These are phyloP conservation scores for Sphaerulina vaccinii DNA, from an alignment of 2,329 filamentous ascomycete species.

Conservation along the genomic window DNA sequence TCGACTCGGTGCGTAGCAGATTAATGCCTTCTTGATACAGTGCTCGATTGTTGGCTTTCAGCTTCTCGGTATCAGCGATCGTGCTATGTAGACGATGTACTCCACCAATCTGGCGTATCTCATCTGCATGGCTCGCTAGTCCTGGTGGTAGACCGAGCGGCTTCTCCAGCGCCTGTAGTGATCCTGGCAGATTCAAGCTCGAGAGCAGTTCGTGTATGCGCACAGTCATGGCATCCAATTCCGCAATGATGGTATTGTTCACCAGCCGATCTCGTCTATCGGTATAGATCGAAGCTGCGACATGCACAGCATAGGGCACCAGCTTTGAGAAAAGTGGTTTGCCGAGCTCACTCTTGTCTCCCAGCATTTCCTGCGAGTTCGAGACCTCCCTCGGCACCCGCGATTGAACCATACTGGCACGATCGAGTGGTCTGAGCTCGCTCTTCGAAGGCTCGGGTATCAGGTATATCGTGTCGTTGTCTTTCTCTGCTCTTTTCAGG, in stretches of 20 bases:
- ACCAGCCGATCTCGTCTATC: constrained; percentile 87
- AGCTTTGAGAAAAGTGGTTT: constrained; percentile 84
- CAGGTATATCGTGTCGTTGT: constrained; percentile 94
- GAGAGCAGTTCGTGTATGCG: constrained; percentile 75
- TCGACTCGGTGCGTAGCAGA: constrained; percentile 73
- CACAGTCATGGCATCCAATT: constrained; percentile 77
- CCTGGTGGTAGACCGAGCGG: constrained; percentile 84
- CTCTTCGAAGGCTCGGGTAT: constrained; percentile 82
- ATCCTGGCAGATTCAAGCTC: constrained; percentile 84
- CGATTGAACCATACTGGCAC: constrained; percentile 82
- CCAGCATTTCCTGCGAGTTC: constrained; percentile 75
- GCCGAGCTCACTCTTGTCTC: constrained; percentile 73
- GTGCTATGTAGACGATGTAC: constrained; percentile 73
- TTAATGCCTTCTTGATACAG: constrained; percentile 82
- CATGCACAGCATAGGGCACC: constrained; percentile 92
- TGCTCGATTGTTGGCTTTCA: constrained; percentile 75
- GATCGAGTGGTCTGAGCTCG: constrained; percentile 79
- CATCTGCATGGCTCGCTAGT: constrained; percentile 85
- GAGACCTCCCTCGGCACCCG: constrained; percentile 78
- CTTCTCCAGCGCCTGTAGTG: constrained; percentile 90
- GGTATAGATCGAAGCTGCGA: constrained; percentile 92
- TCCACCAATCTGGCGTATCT: constrained; percentile 87
- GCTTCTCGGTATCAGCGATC: constrained; percentile 83
- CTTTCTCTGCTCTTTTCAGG: constrained; percentile 86
- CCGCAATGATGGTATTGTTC: constrained; percentile 80